These are phyloP conservation scores for Auriculariales sp. DNA, from an alignment of 768 basidiomycete species.

Conservation along the genomic window DNA sequence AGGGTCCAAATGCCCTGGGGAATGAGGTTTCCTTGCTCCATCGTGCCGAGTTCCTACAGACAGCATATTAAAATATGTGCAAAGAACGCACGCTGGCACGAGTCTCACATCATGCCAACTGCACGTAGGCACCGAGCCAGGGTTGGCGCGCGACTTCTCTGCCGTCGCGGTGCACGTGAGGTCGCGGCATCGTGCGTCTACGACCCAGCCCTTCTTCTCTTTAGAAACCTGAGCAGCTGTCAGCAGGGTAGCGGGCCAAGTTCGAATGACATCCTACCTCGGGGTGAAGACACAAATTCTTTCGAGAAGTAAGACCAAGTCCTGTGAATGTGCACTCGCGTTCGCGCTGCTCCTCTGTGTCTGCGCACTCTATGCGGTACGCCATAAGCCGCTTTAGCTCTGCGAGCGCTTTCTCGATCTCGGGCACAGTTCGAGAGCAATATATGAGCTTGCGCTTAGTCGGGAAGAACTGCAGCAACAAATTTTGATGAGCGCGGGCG, in stretches of 20 bases:
- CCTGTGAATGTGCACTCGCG: constrained; percentile 80
- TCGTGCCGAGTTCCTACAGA: constrained; percentile 60
- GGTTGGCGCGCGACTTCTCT: constrained; percentile 71
- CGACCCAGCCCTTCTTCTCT: constrained; percentile 96
- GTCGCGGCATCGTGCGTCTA: constrained; percentile 94
- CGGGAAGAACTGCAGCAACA: constrained; percentile 59
- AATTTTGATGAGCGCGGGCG: not conserved
- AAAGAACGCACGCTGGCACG: constrained; percentile 5
- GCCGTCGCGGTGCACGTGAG: constrained; percentile 74
- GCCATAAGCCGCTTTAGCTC: constrained; percentile 89
- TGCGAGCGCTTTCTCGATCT: constrained; percentile 95
- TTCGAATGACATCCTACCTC: constrained; percentile 34
- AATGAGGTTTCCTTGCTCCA: constrained; percentile 69
- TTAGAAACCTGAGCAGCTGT: constrained; percentile 56
- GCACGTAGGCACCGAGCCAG: constrained; percentile 84
- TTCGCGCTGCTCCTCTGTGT: constrained; percentile 54
- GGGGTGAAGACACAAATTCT: constrained; percentile 92
- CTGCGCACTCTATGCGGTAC: constrained; percentile 63
- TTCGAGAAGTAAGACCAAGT: constrained; percentile 84
- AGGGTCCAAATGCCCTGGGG: constrained; percentile 86
- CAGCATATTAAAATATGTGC: not conserved
- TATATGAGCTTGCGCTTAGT: constrained; percentile 90
- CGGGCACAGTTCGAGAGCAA: constrained; percentile 97
- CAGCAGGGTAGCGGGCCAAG: not conserved
- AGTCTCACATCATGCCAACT: constrained; percentile 81